These are phyloP conservation scores for Stachybotrys chartarum DNA, from an alignment of 2,329 filamentous ascomycete species.

Conservation along the genomic window DNA sequence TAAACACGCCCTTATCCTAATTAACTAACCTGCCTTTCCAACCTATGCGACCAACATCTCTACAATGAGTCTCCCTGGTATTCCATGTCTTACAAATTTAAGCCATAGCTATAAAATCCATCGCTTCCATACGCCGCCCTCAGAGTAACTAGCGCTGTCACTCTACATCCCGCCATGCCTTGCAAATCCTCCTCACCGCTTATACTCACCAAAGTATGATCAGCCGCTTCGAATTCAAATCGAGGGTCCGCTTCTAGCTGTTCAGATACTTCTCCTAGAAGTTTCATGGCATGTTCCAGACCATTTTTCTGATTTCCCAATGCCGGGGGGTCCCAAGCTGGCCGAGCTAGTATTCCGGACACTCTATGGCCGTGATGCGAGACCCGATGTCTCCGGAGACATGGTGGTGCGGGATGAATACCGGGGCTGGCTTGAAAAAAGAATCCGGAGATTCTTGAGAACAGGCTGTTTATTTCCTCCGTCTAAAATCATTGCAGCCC, in stretches of 20 bases:
- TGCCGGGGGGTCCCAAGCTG: slow-evolving; percentile 7
- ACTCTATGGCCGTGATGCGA: slow-evolving; percentile 6
- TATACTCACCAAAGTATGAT: slow-evolving; percentile 7
- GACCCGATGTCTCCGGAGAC: slow-evolving; percentile 1
- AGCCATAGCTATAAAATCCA: too few species aligned
- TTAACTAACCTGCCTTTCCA: too few species aligned
- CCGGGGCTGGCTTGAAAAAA: slow-evolving; percentile 9
- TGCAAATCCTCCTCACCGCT: slow-evolving; percentile 5
- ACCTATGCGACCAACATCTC: too few species aligned
- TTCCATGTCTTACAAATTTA: too few species aligned
- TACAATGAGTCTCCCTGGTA: too few species aligned
- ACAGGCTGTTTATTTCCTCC: too few species aligned
- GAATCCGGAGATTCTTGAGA: too few species aligned
- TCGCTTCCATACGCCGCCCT: too few species aligned
- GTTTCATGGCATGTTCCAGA: slow-evolving; percentile 5
- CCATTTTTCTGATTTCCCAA: slow-evolving; percentile 2
- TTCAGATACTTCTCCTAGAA: slow-evolving; percentile 10
- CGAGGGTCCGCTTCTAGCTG: slow-evolving; percentile 9
- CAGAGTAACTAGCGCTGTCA: too few species aligned
- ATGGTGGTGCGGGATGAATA: slow-evolving; percentile 13
- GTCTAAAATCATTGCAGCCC: too few species aligned
- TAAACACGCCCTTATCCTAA: too few species aligned
- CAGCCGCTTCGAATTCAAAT: slow-evolving; percentile 12
- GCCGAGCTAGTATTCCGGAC: slow-evolving; percentile 6
- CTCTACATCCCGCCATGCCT: slow-evolving; percentile 12